phyloP scores from a whole-genome alignment of 768 basidiomycete species.

The Calocera cornea region DNA sequence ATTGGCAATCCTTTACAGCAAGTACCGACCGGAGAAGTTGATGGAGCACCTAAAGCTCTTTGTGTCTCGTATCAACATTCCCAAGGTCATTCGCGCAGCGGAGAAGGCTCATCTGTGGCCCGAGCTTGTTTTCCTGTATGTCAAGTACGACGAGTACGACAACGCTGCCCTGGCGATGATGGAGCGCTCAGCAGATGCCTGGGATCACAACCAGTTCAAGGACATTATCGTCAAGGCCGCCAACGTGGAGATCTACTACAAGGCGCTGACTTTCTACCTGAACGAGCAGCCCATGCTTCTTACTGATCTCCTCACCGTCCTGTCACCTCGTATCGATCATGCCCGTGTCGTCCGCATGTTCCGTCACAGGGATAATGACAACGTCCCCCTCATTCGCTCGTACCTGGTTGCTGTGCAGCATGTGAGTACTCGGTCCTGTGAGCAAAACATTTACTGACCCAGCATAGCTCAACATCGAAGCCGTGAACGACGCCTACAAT shows the following conservation, averaged over 20 bases:
- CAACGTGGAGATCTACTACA: constrained; percentile 79
- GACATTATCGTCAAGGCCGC: constrained; percentile 92
- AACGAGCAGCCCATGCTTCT: constrained; percentile 86
- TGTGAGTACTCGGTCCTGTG: constrained; percentile 31
- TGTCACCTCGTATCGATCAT: constrained; percentile 92
- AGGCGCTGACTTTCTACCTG: constrained; percentile 79
- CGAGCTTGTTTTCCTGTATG: constrained; percentile 93
- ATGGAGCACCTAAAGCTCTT: constrained; percentile 99
- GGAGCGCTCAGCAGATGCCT: constrained; percentile 93
- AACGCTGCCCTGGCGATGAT: constrained; percentile 98
- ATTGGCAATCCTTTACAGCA: constrained; percentile 80
- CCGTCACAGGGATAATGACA: constrained; percentile 65
- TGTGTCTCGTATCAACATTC: constrained; percentile 92
- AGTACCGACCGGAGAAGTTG: constrained; percentile 85
- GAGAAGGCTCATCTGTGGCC: constrained; percentile 98
- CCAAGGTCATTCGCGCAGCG: constrained; percentile 93
- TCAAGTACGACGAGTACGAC: constrained; percentile 96
- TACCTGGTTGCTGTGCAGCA: constrained; percentile 97
- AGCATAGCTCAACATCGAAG: constrained; percentile 76
- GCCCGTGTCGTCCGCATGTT: constrained; percentile 91
- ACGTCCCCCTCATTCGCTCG: constrained; percentile 86
- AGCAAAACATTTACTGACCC: neutral
- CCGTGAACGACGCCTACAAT: constrained; percentile 97
- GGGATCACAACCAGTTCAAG: constrained; percentile 99
- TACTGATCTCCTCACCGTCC: constrained; percentile 81